Percentiles rank a stretch among this genome's conserved stretches.
Conservation (phyloP, 192 early-diverging fungal genomes). For the Blastocladiella britannica region DNA sequence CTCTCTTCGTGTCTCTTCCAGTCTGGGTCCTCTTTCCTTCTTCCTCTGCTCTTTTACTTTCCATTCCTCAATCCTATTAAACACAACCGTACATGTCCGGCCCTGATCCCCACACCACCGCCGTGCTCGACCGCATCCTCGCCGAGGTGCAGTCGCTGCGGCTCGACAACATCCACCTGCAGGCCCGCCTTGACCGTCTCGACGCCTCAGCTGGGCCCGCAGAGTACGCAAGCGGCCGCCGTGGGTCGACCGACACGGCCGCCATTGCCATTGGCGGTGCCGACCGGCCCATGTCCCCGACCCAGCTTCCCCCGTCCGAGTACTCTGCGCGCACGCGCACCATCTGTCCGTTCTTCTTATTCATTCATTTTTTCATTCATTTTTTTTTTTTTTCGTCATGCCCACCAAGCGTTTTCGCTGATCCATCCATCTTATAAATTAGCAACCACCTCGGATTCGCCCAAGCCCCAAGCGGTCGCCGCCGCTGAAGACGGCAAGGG, state of each 20-base stretch:
- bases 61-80: too few species aligned
- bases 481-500: too few species aligned
- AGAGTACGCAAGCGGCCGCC: not conserved
- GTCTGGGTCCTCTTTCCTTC: too few species aligned
- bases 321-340: not conserved
- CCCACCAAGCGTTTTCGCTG: not conserved
- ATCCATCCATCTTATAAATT: not conserved
- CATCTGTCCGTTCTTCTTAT: not conserved
- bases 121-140: not conserved
- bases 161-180: not conserved
- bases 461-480: too few species aligned
- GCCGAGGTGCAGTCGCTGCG: slow-evolving; percentile 1
- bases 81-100: too few species aligned
- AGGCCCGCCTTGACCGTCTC: not conserved
- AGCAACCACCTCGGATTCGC: not conserved
- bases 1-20: too few species aligned
- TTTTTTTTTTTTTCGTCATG: not conserved
- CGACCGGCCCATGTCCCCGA: not conserved
- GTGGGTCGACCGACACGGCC: not conserved
- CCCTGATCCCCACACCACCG: too few species aligned
- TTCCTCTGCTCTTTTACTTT: too few species aligned
- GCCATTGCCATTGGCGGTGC: not conserved
- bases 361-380: not conserved
- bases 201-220: not conserved
- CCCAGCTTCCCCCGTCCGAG: not conserved